Evolutionary conservation across 129 eudicot species (phyloP).

Genomic region (Centella asiatica): DNA sequence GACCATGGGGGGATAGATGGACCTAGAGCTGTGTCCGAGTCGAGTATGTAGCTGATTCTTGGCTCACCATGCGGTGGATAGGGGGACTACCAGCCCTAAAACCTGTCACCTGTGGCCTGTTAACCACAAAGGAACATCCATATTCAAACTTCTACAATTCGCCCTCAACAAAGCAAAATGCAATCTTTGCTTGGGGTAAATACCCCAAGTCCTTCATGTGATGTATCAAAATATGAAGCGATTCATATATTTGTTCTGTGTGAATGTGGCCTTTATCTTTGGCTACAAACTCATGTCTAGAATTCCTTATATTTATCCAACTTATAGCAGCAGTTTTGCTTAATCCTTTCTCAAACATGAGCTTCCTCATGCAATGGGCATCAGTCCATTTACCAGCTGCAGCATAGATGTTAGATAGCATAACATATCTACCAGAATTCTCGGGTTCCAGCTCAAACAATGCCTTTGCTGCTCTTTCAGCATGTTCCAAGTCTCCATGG

Average conservation of each 20-base stretch:
- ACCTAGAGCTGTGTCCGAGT: no score
- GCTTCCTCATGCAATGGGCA: constrained; percentile 18
- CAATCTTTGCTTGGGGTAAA: not conserved
- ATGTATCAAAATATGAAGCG: constrained; percentile 24
- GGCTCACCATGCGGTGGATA: no score
- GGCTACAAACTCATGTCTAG: constrained; percentile 27
- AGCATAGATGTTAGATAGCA: constrained; percentile 32
- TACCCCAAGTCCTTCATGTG: constrained; percentile 33
- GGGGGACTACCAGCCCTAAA: no score
- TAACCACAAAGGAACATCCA: no score
- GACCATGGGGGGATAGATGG: no score
- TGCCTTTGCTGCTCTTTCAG: constrained; percentile 30
- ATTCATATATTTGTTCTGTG: constrained; percentile 10
- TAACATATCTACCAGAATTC: constrained; percentile 37
- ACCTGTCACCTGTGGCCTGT: no score
- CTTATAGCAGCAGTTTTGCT: constrained; percentile 36
- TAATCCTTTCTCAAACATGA: constrained; percentile 23
- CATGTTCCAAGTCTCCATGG: constrained; percentile 35
- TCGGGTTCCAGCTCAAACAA: constrained; percentile 31
- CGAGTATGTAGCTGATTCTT: no score
- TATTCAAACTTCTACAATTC: no score
- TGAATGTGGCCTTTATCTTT: constrained; percentile 10
- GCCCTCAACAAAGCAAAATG: not conserved
- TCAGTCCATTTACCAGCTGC: constrained; percentile 35
- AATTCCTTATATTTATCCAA: constrained; percentile 33